Base-by-base conservation (phyloP, 1,139 yeast species). In the Candida labiduridarum region DNA sequence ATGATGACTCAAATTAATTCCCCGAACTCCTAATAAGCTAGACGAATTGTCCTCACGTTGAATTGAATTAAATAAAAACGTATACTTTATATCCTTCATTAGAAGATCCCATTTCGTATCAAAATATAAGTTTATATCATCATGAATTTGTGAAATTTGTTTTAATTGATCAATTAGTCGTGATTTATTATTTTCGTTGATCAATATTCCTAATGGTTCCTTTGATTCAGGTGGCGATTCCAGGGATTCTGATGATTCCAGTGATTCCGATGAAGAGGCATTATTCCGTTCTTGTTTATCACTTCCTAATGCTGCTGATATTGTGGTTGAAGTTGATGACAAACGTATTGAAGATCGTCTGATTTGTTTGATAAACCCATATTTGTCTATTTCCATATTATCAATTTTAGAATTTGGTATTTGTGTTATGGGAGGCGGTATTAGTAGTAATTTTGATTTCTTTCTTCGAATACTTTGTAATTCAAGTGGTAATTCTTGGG, bases 341-440 rank as follows among this genome's bases (percentile, higher is more conserved):
- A 38, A 12, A 9, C 25, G 45, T 31, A 41, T 29, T 38, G 46
- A 25, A 9, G 31, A 35, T 27, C 46, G 7, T 35, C 30, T 12
- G 44, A 29, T 36, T 48, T 68, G 70, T 18, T 62, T 64, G 31
- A 80, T 68, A 59, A 81, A 81, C 0, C 85, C 85, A 60, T 75
- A 80, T 51, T 78, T 67, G 56, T 81, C 85, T 7, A 82, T 72
- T 34, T 66, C 63, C 9, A 65, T 61, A 25, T 62, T 63, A 8
- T 46, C 46, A 34, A 11, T 31, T 11, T 42, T 22, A n/a, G 29
- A 27, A n/a, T 12, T 8, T n/a, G 45, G 33, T 15, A 22, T 22
- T 8, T 25, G 29, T 9, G 9, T 2, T 9, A 7, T 25, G 2
- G 29, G 29, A 25, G 29, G 10, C 2, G 9, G 29, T 8, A 25